Evolutionary conservation across 768 basidiomycete genomes (phyloP), one percentile per base, ranked within the genome.

Genomic region (Tephrocybe sp.): DNA sequence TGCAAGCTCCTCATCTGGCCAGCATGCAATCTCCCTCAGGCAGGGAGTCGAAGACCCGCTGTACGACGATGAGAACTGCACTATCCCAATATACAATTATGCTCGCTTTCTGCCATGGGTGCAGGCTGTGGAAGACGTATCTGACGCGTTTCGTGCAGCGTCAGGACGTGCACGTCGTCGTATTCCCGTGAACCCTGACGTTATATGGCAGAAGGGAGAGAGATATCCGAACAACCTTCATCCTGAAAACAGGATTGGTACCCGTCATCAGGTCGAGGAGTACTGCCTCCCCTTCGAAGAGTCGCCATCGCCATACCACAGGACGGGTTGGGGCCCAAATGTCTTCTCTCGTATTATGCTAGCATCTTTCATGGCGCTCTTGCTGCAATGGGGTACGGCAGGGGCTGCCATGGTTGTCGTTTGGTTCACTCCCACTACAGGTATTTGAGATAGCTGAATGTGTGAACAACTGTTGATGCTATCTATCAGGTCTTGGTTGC

Each of bases 41-140:
- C 46, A 50, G 2, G 55, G 37, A 20, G 37, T 30, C 12, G 14
- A 45, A 3, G 60, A 62, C 26, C 41, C 53, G 0, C 28, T 62
- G 7, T 57, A 55, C 32, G 6, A 36, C 18, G 66, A 68, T 32
- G 60, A 64, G 45, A 45, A 50, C n/a, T 60, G 59, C 44, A 60
- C 62, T 0, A 52, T 63, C 5, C 67, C 68, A 3, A 62, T 68
- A n/a, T 68, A 60, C 48, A 68, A 68, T 48, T 70, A 70, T 32
- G 60, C 68, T 1, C 64, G 66, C 11, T 59, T 67, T 30, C 24
- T 68, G 9, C 47, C 66, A 9, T 70, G 67, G 68, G 56, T 55
- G 5, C 51, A 66, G 18, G 60, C 62, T 1, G 67, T 66, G 8
- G 64, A 66, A 36, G 30, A 55, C 1, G 59, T 65, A 2, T 56